These are phyloP conservation scores for Suhomyces yuchorum DNA, from an alignment of 1,139 yeast species.

Conservation along the genomic window DNA sequence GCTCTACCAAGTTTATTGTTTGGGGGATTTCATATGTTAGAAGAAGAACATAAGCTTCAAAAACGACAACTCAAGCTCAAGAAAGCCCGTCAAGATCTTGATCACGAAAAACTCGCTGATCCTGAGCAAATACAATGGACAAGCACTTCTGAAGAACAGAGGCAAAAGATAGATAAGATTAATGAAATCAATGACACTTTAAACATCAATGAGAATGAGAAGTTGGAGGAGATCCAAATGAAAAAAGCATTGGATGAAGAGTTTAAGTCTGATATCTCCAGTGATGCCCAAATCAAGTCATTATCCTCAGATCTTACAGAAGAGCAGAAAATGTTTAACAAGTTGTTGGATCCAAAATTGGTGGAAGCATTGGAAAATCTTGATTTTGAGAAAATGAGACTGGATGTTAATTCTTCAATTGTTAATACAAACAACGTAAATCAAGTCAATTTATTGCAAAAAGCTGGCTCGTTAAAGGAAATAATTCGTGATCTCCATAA, in stretches of 20 bases:
- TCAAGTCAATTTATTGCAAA: constrained; percentile 28
- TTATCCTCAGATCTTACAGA: constrained; percentile 4
- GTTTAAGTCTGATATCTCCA: constrained; percentile 9
- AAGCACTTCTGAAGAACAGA: constrained; percentile 5
- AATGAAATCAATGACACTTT: constrained; percentile 45
- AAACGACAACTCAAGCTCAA: constrained; percentile 29
- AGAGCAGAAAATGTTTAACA: constrained; percentile 23
- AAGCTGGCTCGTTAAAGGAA: constrained; percentile 33
- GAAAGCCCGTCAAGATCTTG: constrained; percentile 10
- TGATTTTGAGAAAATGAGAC: constrained; percentile 31
- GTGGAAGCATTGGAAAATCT: constrained; percentile 33
- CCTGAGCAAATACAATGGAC: background rate
- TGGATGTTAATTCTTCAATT: constrained; percentile 22
- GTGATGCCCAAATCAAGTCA: constrained; percentile 1
- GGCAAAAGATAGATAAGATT: constrained; percentile 41
- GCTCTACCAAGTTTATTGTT: constrained; percentile 44
- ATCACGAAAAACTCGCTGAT: background rate
- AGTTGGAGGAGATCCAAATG: constrained; percentile 9
- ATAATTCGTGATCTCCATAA: constrained; percentile 32
- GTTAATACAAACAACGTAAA: constrained; percentile 20
- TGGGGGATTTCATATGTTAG: constrained; percentile 45
- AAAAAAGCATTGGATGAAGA: constrained; percentile 14
- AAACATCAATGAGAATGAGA: constrained; percentile 7
- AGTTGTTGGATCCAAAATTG: constrained; percentile 34
- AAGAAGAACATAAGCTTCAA: constrained; percentile 39